Evolutionary conservation across 257 asterid species (phyloP), one percentile per base, ranked within the genome.

Genomic region (Nicotiana otophora): DNA sequence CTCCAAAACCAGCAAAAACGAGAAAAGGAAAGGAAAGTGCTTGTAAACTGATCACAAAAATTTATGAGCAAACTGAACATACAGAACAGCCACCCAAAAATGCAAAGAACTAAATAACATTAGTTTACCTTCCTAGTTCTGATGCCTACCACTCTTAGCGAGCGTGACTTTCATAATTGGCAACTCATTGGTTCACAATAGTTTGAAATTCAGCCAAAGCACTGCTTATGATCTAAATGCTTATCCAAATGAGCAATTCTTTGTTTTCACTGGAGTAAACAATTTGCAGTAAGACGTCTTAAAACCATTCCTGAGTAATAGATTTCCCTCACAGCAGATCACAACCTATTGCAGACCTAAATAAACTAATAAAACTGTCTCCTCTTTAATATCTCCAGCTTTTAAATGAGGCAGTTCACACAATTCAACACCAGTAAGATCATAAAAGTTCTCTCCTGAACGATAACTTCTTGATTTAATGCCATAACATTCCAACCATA

Each of bases 321-420:
- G 12, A 7, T 72, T 46, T 23, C 79, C 79, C 36, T 72, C 23
- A 23, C 39, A 46, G 39, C 39, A 14, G 61, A 72, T 39, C 61
- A 72, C 15, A 23, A 72, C 79, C 79, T 72, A 72, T 23, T 46
- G 79, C 61, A 72, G 61, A 72, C 79, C 61, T 46, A 72, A 72
- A 46, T 7, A 20, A 63, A 63, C 3, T 26, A 46, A 72, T 46
- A 72, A 46, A 72, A 23, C 4, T 72, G n/a, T 23, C 79, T 72
- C 36, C 79, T 72, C 61, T 46, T 46, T 72, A 72, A 72, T 58
- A 72, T 23, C 79, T 46, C 51, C 15, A 46, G 60, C 79, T 46
- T 72, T 58, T 72, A 46, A n/a, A 46, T 72, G 10, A 46, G 14
- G 34, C 51, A 72, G 79, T 12, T 23, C 79, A 72, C 15, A 20